Base-by-base conservation (phyloP, 2,329 filamentous ascomycete species). In the Xylaria arbuscula region DNA sequence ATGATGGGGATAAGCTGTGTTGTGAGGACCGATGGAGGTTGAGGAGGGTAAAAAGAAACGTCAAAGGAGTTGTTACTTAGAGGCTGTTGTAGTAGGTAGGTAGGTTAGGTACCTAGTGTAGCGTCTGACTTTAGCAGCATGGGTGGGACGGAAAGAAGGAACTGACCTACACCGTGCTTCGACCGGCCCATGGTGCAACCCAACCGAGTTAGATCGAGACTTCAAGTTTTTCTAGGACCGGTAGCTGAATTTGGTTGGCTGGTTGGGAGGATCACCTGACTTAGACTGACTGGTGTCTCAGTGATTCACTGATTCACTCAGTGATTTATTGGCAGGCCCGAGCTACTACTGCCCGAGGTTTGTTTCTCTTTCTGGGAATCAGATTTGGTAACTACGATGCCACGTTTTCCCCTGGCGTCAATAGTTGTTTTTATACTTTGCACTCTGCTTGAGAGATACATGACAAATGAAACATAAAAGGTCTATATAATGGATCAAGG, bases 21-120 rank as follows among this genome's bases (percentile, higher is more conserved):
- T 63, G 66, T 47, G 54, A 58, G 66, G 64, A 66, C 48, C 50
- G 62, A 63, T 47, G 51, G 60, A 64, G 50, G 61, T 32, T 70
- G 62, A 67, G 42, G 62, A 69, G 72, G 70, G 66, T 66, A 70
- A 75, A 76, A 75, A 72, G 72, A 73, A 71, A 72, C 40, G 7
- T 45, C 73, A 73, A 76, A 76, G 74, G 74, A 76, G 74, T 62
- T 64, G 73, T 60, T 64, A 51, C 55, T 62, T 62, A 62, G 34
- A 64, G 62, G 51, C 66, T 67, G 2, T 57, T 54, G 28, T n/a
- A 28, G 54, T 5, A 42, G 38, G 13, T 3, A 28, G 28, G 28
- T 28, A 28, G 28, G 28, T 28, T 28, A 28, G 28, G 28, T 28
- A 28, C 28, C 28, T 28, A 28, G 28, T 28, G 28, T 28, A 64